A percentile compares a stretch with the other conserved stretches of the same genome.
phyloP scores from a whole-genome alignment of 768 basidiomycete genomes.

The Trichaptum fuscoviolaceum region DNA sequence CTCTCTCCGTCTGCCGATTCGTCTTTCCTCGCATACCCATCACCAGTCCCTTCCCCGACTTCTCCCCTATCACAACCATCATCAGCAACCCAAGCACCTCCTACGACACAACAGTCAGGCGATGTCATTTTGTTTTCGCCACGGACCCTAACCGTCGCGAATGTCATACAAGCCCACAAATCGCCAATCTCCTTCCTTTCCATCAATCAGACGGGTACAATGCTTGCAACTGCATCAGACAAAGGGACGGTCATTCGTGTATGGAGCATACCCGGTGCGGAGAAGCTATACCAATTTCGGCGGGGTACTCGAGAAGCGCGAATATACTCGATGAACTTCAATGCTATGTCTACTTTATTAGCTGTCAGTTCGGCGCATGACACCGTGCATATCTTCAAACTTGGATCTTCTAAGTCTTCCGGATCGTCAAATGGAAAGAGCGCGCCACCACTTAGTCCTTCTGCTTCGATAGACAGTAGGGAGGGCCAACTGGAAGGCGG shows the following conservation, averaged over 20 bases:
- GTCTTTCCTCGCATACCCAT: constrained; percentile 95
- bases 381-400: constrained; percentile 95
- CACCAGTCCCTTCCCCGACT: constrained; percentile 82
- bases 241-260: constrained; percentile 98
- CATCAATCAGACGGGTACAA: constrained; percentile 80
- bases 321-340: constrained; percentile 86
- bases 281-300: constrained; percentile 94
- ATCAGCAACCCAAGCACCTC: constrained; percentile 25
- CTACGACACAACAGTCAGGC: constrained; percentile 50
- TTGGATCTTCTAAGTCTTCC: constrained; percentile 41
- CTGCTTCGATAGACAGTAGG: constrained; percentile 59
- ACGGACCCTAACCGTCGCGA: constrained; percentile 83
- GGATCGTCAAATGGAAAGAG: constrained; percentile 15
- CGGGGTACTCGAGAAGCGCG: constrained; percentile 81
- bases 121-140: constrained; percentile 96
- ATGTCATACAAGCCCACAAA: constrained; percentile 97
- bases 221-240: constrained; percentile 90
- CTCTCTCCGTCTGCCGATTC: constrained; percentile 91
- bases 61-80: constrained; percentile 43
- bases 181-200: constrained; percentile 83
- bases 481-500: constrained; percentile 65
- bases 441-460: constrained; percentile 44
- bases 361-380: constrained; percentile 90
- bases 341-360: constrained; percentile 73
- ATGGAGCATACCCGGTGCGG: constrained; percentile 84